Base-by-base conservation (phyloP, 2,329 filamentous ascomycete genomes). In the Xylaria multiplex region DNA sequence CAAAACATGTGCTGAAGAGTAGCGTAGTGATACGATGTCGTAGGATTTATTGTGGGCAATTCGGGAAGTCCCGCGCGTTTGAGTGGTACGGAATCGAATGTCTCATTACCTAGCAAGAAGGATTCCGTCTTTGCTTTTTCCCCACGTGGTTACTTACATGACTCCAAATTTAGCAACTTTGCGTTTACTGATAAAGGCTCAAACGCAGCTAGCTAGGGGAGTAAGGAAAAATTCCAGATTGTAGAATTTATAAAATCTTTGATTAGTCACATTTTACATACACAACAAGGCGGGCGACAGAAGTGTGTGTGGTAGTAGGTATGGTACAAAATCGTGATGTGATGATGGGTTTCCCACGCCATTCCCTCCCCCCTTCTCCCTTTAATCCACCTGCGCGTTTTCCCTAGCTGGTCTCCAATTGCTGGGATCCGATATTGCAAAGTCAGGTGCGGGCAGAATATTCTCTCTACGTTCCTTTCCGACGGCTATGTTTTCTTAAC, bases 221-320 rank as follows among this genome's bases (percentile, higher is more conserved):
- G 1, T 4, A 40, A 0, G 27, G 5, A 24, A 13, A 32, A 43
- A 16, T 5, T 16, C 2, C 27, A 62, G 13, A 27, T 45, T 55
- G 42, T 40, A 49, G 22, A 56, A 56, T 56, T 62, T 62, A 46
- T n/a, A 13, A 13, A 56, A 43, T 62, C 49, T 68, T 61, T 57
- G 46, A 66, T 70, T 66, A 52, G 37, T 61, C 61, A 67, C 57
- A 59, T 66, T 67, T 65, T 68, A 70, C 66, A 69, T 70, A 65
- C 63, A 68, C 59, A 60, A 59, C 59, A 56, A 54, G 55, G 43
- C 24, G 14, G 50, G 42, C 48, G 54, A 22, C 59, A 43, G 49
- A 61, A 49, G 55, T 48, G 27, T 27, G 27, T 27, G 27, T 27
- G 59, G 48, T 54, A 58, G 48, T 54, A 68, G 56, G 65, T 69